Conservation (phyloP, 202 grass and related monocot genomes). For the Setaria italica region DNA sequence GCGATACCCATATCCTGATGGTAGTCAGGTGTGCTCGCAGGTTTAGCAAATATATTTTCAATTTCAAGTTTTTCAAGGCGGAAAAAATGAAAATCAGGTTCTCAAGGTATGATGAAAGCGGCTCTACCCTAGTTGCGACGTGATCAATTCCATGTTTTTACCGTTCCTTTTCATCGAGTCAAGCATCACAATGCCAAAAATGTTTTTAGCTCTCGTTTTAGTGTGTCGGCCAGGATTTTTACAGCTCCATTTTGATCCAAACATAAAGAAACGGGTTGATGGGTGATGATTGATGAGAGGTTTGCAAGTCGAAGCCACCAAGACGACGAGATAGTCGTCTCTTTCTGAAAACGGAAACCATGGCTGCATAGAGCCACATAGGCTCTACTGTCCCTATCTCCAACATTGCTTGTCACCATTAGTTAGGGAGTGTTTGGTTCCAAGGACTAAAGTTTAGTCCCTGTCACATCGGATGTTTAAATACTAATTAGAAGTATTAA, state of each 20-base stretch:
- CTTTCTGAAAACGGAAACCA: constrained; percentile 27
- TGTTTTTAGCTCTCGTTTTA: no score
- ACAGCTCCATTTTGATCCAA: background rate
- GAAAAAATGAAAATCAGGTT: no score
- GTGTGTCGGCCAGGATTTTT: background rate
- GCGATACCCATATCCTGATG: background rate
- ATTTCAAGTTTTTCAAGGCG: no score
- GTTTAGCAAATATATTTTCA: no score
- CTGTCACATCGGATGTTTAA: no score
- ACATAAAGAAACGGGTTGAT: background rate
- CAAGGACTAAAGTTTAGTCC: no score
- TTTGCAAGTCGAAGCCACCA: constrained; percentile 7
- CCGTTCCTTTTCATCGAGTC: no score
- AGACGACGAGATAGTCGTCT: background rate
- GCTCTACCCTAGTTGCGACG: no score
- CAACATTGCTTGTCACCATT: background rate
- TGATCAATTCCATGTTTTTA: no score
- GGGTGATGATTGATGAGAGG: background rate
- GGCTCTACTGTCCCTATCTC: background rate
- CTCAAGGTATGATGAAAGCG: no score
- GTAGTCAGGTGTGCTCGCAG: background rate
- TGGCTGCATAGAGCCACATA: background rate
- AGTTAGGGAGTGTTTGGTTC: background rate
- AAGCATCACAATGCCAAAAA: no score
- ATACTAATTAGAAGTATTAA: no score